Conservation (phyloP, 2,329 filamentous ascomycete species). For the Aspergillus amoenus region DNA sequence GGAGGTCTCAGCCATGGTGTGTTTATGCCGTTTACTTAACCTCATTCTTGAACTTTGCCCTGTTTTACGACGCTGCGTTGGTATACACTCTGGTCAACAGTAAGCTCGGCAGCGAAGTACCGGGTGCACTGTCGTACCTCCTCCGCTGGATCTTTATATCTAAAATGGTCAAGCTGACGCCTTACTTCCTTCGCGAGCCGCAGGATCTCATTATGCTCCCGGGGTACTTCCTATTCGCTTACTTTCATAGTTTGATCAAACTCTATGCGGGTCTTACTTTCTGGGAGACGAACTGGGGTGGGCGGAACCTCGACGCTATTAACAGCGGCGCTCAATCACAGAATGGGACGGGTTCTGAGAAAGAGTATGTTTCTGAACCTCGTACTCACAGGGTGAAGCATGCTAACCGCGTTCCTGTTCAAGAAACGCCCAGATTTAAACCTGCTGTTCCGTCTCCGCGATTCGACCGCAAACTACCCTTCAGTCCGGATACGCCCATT, state of each 20-base stretch:
- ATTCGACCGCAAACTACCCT: no score
- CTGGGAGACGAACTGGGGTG: slow-evolving; percentile 46
- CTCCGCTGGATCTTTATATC: slow-evolving; percentile 52
- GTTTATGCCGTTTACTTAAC: slow-evolving; percentile 58
- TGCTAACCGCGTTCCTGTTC: no score
- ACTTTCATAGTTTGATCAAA: slow-evolving; percentile 60
- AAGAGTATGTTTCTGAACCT: no score
- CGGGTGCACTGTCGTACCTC: slow-evolving; percentile 19
- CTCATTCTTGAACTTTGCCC: slow-evolving; percentile 56
- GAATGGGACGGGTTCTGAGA: no score
- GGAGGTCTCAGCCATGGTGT: slow-evolving; percentile 51
- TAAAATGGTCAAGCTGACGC: slow-evolving; percentile 59
- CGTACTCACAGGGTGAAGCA: no score
- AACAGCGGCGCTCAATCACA: not conserved
- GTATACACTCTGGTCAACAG: slow-evolving; percentile 32
- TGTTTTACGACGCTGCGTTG: slow-evolving; percentile 52
- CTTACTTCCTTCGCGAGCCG: slow-evolving; percentile 54
- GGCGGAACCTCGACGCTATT: slow-evolving; percentile 33
- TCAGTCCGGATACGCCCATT: no score
- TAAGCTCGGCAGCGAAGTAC: not conserved
- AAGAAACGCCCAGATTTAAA: no score
- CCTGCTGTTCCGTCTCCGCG: no score
- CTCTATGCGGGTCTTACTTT: slow-evolving; percentile 56
- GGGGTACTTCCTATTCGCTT: slow-evolving; percentile 55
- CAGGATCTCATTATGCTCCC: slow-evolving; percentile 53